A percentile compares a stretch with the other conserved stretches of the same genome.
Evolutionary conservation across 1,284 basidiomycete species (phyloP).

Genomic region (Tilletia setariae): DNA sequence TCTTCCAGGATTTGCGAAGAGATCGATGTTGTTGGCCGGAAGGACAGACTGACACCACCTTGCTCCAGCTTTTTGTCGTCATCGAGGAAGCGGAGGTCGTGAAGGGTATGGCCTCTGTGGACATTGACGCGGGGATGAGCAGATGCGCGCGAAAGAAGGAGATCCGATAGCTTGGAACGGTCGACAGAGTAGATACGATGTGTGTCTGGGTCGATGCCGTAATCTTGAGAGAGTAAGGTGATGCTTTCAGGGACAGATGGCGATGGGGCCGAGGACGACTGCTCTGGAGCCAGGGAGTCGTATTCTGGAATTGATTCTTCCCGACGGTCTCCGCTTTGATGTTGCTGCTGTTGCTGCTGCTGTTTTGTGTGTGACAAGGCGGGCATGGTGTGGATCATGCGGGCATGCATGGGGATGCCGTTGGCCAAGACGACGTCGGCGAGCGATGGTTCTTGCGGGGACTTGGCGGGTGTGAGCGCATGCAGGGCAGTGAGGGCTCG

Average conservation of each 20-base stretch:
- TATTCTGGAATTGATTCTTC: background rate
- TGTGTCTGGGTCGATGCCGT: constrained; percentile 82
- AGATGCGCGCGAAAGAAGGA: constrained; percentile 70
- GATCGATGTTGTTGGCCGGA: constrained; percentile 18
- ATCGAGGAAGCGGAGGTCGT: constrained; percentile 70
- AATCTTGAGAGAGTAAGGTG: constrained; percentile 61
- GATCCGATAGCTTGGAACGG: constrained; percentile 78
- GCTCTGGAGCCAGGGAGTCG: background rate
- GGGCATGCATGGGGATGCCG: constrained; percentile 86
- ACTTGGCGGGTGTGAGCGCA: background rate
- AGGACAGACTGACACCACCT: constrained; percentile 14
- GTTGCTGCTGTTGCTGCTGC: background rate
- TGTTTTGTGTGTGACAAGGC: background rate
- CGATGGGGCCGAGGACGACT: background rate
- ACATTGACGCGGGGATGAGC: constrained; percentile 66
- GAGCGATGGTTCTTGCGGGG: constrained; percentile 50
- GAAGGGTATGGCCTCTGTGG: constrained; percentile 77
- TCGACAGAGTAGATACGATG: constrained; percentile 92
- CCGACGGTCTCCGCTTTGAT: background rate
- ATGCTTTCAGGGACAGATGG: background rate
- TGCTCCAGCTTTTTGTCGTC: background rate
- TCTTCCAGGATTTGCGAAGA: background rate
- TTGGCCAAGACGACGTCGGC: constrained; percentile 72
- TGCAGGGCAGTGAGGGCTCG: constrained; percentile 82
- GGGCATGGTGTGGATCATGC: constrained; percentile 81